phyloP scores from a whole-genome alignment of 768 basidiomycete species.

The Leucogyrophana mollusca region DNA sequence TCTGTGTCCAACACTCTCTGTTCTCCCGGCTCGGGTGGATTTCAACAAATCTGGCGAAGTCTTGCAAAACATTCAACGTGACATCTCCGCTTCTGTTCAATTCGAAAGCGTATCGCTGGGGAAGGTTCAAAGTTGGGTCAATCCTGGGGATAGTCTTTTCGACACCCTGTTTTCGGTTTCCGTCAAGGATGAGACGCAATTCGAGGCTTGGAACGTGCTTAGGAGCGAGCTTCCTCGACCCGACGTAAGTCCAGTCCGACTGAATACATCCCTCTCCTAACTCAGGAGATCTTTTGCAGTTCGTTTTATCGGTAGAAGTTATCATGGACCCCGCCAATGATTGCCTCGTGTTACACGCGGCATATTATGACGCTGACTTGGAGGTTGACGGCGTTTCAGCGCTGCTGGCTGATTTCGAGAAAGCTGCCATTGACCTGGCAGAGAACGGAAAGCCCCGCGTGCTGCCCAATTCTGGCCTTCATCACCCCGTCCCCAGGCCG shows the following conservation, averaged over 20 bases:
- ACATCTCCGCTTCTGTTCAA: constrained; percentile 24
- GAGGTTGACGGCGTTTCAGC: constrained; percentile 13
- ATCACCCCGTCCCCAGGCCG: neutral
- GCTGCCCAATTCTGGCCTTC: neutral
- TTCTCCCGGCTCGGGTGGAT: constrained; percentile 26
- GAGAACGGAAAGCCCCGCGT: constrained; percentile 7
- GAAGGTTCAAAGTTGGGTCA: constrained; percentile 29
- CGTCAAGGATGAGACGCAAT: constrained; percentile 18
- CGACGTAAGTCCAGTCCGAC: constrained; percentile 20
- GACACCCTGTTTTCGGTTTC: constrained; percentile 31
- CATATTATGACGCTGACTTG: constrained; percentile 19
- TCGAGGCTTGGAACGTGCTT: constrained; percentile 20
- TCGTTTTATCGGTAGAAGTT: constrained; percentile 23
- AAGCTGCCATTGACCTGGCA: constrained; percentile 16
- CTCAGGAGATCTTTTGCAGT: constrained; percentile 11
- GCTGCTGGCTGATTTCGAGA: constrained; percentile 24
- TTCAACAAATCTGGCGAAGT: constrained; percentile 10
- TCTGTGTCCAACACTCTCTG: constrained; percentile 24
- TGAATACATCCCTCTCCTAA: neutral
- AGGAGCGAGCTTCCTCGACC: constrained; percentile 30
- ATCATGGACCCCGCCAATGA: constrained; percentile 20
- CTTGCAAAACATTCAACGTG: constrained; percentile 21
- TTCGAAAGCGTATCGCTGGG: constrained; percentile 31
- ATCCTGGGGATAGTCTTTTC: constrained; percentile 20
- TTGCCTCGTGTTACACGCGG: constrained; percentile 16